These are phyloP conservation scores for Wickerhamiella alocasiicola DNA, from an alignment of 805 yeast species.

Conservation along the genomic window DNA sequence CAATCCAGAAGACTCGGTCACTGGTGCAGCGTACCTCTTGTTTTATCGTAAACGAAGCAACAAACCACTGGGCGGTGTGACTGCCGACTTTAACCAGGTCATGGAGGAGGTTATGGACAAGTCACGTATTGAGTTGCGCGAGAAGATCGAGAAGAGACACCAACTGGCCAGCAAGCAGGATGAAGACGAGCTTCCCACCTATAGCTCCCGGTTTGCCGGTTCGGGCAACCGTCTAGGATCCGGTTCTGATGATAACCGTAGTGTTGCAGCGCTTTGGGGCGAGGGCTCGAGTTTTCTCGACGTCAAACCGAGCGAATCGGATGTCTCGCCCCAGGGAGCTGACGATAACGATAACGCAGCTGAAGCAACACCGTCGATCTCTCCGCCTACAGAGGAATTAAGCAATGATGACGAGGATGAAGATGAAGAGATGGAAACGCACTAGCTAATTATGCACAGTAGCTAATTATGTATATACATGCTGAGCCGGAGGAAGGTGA, in stretches of 20 bases:
- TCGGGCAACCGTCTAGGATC: not conserved
- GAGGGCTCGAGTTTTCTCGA: not conserved
- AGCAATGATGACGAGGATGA: not conserved
- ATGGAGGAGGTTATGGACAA: not conserved
- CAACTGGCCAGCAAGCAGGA: no score
- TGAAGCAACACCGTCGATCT: no score
- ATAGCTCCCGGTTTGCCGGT: not conserved
- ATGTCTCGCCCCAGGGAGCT: no score
- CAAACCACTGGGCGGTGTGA: no score
- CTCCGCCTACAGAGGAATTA: no score
- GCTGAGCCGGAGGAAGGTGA: no score
- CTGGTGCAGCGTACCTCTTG: constrained; percentile 74
- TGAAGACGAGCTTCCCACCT: not conserved
- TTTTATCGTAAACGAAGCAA: constrained; percentile 51
- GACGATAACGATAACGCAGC: no score
- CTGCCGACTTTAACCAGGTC: not conserved
- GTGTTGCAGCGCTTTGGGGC: not conserved
- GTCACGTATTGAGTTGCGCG: not conserved
- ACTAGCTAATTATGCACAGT: no score
- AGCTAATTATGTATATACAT: no score
- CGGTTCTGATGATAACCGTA: no score
- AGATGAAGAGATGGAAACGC: not conserved
- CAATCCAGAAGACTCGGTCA: constrained; percentile 47
- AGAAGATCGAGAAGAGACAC: not conserved
- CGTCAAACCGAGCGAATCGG: not conserved